Evolutionary conservation across 2,329 filamentous ascomycete genomes (phyloP).

Genomic region (Cadophora luteo-olivacea): DNA sequence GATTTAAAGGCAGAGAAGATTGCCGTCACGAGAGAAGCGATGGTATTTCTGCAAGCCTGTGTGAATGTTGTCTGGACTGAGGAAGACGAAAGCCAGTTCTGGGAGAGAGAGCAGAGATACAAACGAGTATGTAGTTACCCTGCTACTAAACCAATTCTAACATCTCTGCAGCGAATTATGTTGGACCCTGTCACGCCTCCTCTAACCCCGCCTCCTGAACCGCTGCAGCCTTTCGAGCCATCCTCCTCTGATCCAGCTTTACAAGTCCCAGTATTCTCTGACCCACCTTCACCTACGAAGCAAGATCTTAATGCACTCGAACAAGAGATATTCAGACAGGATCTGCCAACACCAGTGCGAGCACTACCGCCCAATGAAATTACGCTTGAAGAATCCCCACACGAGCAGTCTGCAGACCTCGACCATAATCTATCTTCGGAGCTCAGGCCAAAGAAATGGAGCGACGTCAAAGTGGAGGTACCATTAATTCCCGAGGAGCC

Average conservation of each 20-base stretch:
- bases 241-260: slow-evolving; percentile 36
- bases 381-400: slow-evolving; percentile 29
- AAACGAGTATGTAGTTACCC: slow-evolving; percentile 33
- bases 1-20: slow-evolving; percentile 41
- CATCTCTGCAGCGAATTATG: slow-evolving; percentile 30
- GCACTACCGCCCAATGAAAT: not conserved
- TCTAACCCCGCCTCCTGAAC: slow-evolving; percentile 36
- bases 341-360: slow-evolving; percentile 37
- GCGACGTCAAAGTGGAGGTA: slow-evolving; percentile 42
- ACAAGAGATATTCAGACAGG: slow-evolving; percentile 40
- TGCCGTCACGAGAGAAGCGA: slow-evolving; percentile 36
- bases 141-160: not conserved
- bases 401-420: slow-evolving; percentile 67
- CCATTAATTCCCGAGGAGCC: slow-evolving; percentile 39
- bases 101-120: slow-evolving; percentile 33
- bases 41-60: slow-evolving; percentile 35
- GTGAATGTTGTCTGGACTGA: slow-evolving; percentile 34
- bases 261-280: slow-evolving; percentile 37
- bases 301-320: slow-evolving; percentile 40
- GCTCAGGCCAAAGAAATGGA: slow-evolving; percentile 23
- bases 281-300: slow-evolving; percentile 36
- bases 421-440: slow-evolving; percentile 22
- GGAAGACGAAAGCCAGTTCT: slow-evolving; percentile 36
- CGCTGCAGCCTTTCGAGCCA: slow-evolving; percentile 35
- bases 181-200: slow-evolving; percentile 43